Conservation (phyloP, 352 stramenopile species). For the Paralagenidium karlingii region DNA sequence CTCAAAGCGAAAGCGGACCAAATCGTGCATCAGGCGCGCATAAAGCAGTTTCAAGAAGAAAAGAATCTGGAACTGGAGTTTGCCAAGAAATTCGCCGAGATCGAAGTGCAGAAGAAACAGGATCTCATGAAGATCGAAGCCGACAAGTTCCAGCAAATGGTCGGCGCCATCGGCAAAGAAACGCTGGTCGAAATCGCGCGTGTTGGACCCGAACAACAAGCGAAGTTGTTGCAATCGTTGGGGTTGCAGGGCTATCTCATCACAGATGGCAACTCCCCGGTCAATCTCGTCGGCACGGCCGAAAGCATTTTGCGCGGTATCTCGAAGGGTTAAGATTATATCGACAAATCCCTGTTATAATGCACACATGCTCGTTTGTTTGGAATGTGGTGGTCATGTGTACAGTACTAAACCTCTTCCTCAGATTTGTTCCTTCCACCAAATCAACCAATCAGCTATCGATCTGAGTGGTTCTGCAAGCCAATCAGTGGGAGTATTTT, state of each 20-base stretch:
- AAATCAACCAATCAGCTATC: too few species aligned
- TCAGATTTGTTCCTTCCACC: too few species aligned
- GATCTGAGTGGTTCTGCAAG: too few species aligned
- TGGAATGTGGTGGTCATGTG: too few species aligned
- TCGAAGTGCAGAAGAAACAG: slow-evolving; percentile 65
- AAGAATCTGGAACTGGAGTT: slow-evolving; percentile 42
- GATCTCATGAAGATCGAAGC: slow-evolving; percentile 66
- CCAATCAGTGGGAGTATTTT: too few species aligned
- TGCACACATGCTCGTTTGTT: too few species aligned
- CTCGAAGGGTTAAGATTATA: too few species aligned
- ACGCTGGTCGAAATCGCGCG: slow-evolving; percentile 64
- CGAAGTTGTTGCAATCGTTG: slow-evolving; percentile 62
- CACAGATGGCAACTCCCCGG: slow-evolving; percentile 69
- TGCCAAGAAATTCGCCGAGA: slow-evolving; percentile 40
- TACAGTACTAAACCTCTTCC: too few species aligned
- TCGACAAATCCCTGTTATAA: too few species aligned
- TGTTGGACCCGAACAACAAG: slow-evolving; percentile 56
- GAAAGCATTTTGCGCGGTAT: slow-evolving; percentile 66
- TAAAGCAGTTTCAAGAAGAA: slow-evolving; percentile 40
- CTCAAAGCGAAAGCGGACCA: slow-evolving; percentile 43
- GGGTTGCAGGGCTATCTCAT: slow-evolving; percentile 76
- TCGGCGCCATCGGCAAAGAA: slow-evolving; percentile 53
- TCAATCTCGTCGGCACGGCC: slow-evolving; percentile 63
- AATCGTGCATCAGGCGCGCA: slow-evolving; percentile 52
- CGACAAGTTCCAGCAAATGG: slow-evolving; percentile 77